Conservation (phyloP, 768 basidiomycete genomes). For the Pisolithus albus region DNA sequence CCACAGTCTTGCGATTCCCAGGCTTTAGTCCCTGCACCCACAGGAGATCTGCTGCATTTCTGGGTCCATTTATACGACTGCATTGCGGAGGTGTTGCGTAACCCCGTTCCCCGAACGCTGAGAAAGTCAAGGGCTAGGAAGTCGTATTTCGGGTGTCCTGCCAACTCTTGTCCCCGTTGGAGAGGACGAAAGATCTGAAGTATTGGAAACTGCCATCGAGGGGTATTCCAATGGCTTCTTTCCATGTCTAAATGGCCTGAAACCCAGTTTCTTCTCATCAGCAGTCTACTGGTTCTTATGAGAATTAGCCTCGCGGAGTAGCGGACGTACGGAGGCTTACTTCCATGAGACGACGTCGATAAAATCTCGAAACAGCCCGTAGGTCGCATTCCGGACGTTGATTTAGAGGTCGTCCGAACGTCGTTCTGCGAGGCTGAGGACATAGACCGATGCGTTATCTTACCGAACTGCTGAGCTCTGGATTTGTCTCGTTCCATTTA, state of each 20-base stretch:
- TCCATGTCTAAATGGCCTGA: constrained; percentile 31
- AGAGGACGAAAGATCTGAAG: constrained; percentile 26
- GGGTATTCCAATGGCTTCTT: constrained; percentile 34
- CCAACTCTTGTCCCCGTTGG: constrained; percentile 43
- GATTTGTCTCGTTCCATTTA: constrained; percentile 59
- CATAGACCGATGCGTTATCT: constrained; percentile 28
- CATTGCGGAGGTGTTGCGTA: constrained; percentile 31
- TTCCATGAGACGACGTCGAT: constrained; percentile 15
- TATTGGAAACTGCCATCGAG: constrained; percentile 29
- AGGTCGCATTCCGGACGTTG: constrained; percentile 46
- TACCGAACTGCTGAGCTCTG: constrained; percentile 58
- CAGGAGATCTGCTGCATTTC: constrained; percentile 38
- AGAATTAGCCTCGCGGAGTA: constrained; percentile 46
- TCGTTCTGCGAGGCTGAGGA: constrained; percentile 15
- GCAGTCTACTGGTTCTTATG: constrained; percentile 55
- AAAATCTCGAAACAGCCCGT: constrained; percentile 36
- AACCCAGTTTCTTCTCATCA: constrained; percentile 32
- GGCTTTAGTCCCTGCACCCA: constrained; percentile 39
- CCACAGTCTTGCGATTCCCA: constrained; percentile 29
- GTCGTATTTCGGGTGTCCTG: constrained; percentile 33
- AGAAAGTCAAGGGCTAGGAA: constrained; percentile 25
- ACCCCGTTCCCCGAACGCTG: too few species aligned
- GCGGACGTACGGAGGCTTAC: too few species aligned
- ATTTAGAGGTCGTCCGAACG: constrained; percentile 32
- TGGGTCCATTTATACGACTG: constrained; percentile 44